These are phyloP conservation scores for Kalmusia sp. DNA, from an alignment of 2,329 filamentous ascomycete genomes.

Conservation along the genomic window DNA sequence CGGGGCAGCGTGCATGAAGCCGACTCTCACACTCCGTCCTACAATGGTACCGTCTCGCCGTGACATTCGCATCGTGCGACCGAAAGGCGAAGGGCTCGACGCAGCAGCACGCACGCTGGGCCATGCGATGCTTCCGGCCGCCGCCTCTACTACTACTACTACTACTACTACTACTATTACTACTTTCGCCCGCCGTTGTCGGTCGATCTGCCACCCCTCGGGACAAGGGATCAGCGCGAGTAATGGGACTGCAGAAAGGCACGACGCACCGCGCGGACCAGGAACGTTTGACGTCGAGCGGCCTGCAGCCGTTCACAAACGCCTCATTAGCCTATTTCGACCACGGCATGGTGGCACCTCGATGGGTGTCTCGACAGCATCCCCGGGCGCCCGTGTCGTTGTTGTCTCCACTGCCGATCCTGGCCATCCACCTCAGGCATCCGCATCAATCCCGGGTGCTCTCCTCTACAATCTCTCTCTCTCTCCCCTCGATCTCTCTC, in stretches of 20 bases:
- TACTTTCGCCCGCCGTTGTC: not conserved
- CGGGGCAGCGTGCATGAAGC: slow-evolving; percentile 31
- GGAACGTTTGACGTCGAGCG: slow-evolving; percentile 25
- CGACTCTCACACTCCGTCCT: not conserved
- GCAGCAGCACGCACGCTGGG: not conserved
- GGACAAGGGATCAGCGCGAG: slow-evolving; percentile 6
- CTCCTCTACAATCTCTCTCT: slow-evolving; percentile 8
- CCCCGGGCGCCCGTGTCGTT: slow-evolving; percentile 12
- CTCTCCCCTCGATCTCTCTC: too few relatives aligned
- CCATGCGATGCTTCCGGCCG: not conserved
- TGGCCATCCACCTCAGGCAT: slow-evolving; percentile 18
- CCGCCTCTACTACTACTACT: too few relatives aligned
- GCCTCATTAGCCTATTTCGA: slow-evolving; percentile 47
- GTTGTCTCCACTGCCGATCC: slow-evolving; percentile 19
- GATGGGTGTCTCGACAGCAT: slow-evolving; percentile 15
- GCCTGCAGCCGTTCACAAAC: slow-evolving; percentile 38
- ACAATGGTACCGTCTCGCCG: not conserved
- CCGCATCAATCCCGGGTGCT: slow-evolving; percentile 13
- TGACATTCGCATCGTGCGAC: not conserved
- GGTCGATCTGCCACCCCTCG: slow-evolving; percentile 4
- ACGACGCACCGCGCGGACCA: slow-evolving; percentile 2
- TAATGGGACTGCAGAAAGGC: slow-evolving; percentile 10
- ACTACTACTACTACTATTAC: not conserved
- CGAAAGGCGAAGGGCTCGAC: not conserved
- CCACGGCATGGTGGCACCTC: slow-evolving; percentile 37